A percentile compares a stretch with the other conserved stretches of the same genome.
Conservation (phyloP, 2,329 filamentous ascomycete genomes). For the Apiospora koreana region DNA sequence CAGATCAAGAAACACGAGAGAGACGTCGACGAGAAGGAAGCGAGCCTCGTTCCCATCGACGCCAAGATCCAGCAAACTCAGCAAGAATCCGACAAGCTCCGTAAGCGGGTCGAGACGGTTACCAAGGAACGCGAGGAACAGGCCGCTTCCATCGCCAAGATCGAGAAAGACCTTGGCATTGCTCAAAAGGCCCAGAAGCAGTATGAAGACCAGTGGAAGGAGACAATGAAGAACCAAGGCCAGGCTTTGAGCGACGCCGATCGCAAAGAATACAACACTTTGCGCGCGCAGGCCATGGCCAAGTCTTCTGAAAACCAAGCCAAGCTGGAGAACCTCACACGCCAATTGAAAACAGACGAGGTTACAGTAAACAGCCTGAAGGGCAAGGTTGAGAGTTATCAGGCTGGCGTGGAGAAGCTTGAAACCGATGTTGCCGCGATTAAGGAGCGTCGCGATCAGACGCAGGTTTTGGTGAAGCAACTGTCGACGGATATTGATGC, state of each 20-base stretch:
- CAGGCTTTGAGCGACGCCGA: constrained; percentile 83
- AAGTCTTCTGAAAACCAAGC: constrained; percentile 79
- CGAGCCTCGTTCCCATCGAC: constrained; percentile 82
- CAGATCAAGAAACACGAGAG: constrained; percentile 84
- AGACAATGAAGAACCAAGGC: constrained; percentile 82
- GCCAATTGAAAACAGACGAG: constrained; percentile 87
- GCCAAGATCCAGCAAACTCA: constrained; percentile 85
- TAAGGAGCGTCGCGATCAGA: constrained; percentile 65
- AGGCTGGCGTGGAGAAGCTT: constrained; percentile 73
- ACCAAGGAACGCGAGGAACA: constrained; percentile 77
- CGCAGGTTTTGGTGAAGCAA: constrained; percentile 64
- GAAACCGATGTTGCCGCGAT: constrained; percentile 71
- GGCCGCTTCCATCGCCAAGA: constrained; percentile 65
- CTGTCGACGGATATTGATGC: constrained; percentile 75
- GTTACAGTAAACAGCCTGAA: constrained; percentile 88
- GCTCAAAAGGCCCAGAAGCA: constrained; percentile 89
- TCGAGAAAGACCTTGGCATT: constrained; percentile 76
- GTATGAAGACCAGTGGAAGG: constrained; percentile 86
- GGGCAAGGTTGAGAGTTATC: constrained; percentile 79
- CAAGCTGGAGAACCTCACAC: constrained; percentile 81
- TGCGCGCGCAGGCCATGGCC: constrained; percentile 83
- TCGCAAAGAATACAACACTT: constrained; percentile 82
- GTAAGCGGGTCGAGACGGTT: constrained; percentile 69
- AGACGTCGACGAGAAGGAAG: constrained; percentile 83
- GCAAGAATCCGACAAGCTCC: constrained; percentile 68